Evolutionary conservation across 805 yeast genomes (phyloP).

Genomic region (Schwanniomyces sp.): DNA sequence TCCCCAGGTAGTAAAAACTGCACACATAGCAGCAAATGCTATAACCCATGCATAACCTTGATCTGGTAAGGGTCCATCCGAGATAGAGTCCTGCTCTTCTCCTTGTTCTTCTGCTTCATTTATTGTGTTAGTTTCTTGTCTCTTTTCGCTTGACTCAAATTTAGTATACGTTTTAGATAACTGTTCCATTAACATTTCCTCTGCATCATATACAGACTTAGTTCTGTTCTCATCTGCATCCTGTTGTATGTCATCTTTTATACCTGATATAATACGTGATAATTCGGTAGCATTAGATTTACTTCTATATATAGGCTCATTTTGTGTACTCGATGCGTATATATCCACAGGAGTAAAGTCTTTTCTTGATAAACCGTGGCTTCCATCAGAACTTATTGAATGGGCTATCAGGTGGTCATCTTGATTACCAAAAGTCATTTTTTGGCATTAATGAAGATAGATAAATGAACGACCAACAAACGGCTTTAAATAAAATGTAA

Average conservation of each 20-base stretch:
- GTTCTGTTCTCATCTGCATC: slow-evolving; percentile 11
- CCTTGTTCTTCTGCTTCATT: not conserved
- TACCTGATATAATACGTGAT: slow-evolving; percentile 17
- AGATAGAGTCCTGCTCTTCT: not conserved
- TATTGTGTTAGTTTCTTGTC: not conserved
- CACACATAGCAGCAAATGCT: slow-evolving; percentile 48
- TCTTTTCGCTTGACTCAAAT: slow-evolving; percentile 4
- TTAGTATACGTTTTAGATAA: not conserved
- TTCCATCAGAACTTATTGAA: not conserved
- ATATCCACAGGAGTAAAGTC: not conserved
- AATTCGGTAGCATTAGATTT: slow-evolving; percentile 14
- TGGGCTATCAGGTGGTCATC: not conserved
- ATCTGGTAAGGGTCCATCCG: slow-evolving; percentile 4
- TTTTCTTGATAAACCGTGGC: not conserved
- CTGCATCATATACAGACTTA: not conserved
- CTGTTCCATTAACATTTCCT: not conserved
- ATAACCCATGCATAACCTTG: slow-evolving; percentile 52
- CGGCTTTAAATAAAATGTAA: not conserved
- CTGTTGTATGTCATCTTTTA: slow-evolving; percentile 19
- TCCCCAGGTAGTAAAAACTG: slow-evolving; percentile 54
- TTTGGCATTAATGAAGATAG: not conserved
- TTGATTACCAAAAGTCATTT: not conserved
- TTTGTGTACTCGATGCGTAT: not conserved
- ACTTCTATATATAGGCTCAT: not conserved
- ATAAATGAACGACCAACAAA: not conserved